Conservation (phyloP, 2,329 filamentous ascomycete species). For the Cryoendolithus antarcticus region DNA sequence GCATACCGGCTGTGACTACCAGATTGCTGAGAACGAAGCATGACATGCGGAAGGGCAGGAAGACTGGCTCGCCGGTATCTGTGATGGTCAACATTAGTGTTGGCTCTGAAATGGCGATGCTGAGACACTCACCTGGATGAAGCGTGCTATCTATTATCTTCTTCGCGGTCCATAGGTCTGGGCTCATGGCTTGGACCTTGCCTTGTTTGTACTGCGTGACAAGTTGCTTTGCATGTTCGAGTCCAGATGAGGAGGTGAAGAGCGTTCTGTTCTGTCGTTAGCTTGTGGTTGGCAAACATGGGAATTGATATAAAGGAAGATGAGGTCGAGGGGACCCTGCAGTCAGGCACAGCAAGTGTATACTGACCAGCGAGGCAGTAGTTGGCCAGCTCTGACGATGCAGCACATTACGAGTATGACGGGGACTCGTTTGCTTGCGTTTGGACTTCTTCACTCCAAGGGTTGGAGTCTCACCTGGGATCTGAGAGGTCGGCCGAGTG, state of each 20-base stretch:
- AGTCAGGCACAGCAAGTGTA: too few relatives aligned
- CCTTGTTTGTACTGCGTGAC: slow-evolving; percentile 80
- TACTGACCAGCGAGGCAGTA: too few relatives aligned
- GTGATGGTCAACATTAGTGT: too few relatives aligned
- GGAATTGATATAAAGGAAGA: too few relatives aligned
- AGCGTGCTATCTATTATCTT: slow-evolving; percentile 94
- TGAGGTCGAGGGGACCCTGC: too few relatives aligned
- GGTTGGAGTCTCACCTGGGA: slow-evolving; percentile 60
- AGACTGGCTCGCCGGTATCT: slow-evolving; percentile 82
- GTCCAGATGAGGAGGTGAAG: slow-evolving; percentile 61
- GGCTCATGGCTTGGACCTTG: slow-evolving; percentile 66
- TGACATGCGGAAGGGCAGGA: slow-evolving; percentile 96
- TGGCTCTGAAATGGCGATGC: too few relatives aligned
- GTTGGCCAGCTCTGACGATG: too few relatives aligned
- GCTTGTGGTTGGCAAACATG: too few relatives aligned
- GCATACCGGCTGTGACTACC: slow-evolving; percentile 91
- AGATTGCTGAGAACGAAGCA: slow-evolving; percentile 88
- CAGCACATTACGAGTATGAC: too few relatives aligned
- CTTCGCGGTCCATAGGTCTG: slow-evolving; percentile 88
- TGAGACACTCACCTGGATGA: slow-evolving; percentile 61
- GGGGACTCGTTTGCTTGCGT: too few relatives aligned
- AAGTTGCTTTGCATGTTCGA: slow-evolving; percentile 75
- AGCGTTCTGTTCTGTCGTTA: slow-evolving; percentile 53
- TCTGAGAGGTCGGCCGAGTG: slow-evolving; percentile 85
- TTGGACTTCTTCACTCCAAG: too few relatives aligned